Percentiles rank a stretch among this genome's conserved stretches.
Conservation (phyloP, 2,329 filamentous ascomycete species). For the Orbilia javanica region DNA sequence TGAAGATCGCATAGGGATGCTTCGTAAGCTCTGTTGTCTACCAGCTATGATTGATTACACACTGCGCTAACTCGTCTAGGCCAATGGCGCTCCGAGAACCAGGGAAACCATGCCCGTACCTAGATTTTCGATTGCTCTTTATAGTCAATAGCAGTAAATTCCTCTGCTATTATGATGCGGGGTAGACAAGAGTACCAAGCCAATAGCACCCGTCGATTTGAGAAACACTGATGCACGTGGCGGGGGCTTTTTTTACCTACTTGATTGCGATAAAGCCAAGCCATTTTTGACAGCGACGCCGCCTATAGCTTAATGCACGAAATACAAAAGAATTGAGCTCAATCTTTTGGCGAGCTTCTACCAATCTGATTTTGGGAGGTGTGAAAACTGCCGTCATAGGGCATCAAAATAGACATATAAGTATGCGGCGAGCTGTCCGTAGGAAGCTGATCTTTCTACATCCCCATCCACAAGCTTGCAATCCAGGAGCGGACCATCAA, state of each 20-base stretch:
- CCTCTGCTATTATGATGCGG: conserved; percentile 29
- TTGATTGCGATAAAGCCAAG: conserved; percentile 38
- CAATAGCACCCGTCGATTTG: conserved; percentile 36
- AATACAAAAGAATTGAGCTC: conserved; percentile 19
- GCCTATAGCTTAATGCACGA: conserved; percentile 7
- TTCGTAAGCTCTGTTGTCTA: neutral
- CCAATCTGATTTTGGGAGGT: conserved; percentile 40
- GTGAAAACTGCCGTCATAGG: neutral
- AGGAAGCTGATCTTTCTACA: neutral
- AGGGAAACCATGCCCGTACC: conserved; percentile 32
- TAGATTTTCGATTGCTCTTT: conserved; percentile 26
- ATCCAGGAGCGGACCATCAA: conserved; percentile 25
- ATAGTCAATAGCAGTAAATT: conserved; percentile 5
- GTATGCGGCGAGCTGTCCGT: conserved; percentile 9
- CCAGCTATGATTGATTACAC: neutral
- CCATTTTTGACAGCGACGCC: conserved; percentile 31
- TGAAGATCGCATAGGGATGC: conserved; percentile 27
- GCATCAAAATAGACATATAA: conserved; percentile 22
- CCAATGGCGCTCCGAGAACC: conserved; percentile 26
- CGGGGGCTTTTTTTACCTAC: conserved; percentile 29
- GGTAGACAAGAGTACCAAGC: conserved; percentile 18
- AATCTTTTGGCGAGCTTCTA: neutral
- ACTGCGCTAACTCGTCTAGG: conserved; percentile 15
- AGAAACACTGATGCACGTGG: conserved; percentile 25
- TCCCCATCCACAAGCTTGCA: conserved; percentile 8